Evolutionary conservation across 331 rosid species (phyloP).

Genomic region (Malus hybrid): DNA sequence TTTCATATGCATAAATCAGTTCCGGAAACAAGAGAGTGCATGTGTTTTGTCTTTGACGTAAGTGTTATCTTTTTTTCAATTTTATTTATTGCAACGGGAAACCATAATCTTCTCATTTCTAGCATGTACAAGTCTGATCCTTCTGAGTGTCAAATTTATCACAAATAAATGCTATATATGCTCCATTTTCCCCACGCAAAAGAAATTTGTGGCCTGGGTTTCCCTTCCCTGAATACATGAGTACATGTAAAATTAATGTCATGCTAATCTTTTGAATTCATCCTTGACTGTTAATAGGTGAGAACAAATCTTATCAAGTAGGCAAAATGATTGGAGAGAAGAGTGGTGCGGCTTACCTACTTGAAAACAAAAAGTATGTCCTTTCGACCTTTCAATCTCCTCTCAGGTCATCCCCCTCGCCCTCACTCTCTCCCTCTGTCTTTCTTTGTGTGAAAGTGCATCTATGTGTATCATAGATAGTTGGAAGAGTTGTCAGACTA

Average conservation of each 20-base stretch:
- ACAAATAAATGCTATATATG: not conserved
- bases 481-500: not conserved
- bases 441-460: not conserved
- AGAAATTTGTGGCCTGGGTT: not conserved
- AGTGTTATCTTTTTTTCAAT: conserved; percentile 2
- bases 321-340: not conserved
- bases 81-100: not conserved
- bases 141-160: not conserved
- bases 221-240: not conserved
- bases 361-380: not conserved
- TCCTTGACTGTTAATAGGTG: not conserved
- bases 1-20: conserved; percentile 42
- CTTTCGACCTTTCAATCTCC: conserved; percentile 6
- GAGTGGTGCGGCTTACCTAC: not conserved
- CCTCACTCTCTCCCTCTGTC: not conserved
- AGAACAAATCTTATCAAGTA: not conserved
- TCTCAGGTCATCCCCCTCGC: not conserved
- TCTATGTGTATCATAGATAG: not conserved
- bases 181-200: not conserved
- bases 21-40: conserved; percentile 10
- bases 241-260: not conserved
- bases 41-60: conserved; percentile 1
- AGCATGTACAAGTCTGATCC: not conserved
- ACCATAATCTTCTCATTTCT: not conserved
- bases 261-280: not conserved